Base-by-base conservation (phyloP, 371 early-diverging fungal species). In the Capillidium heterosporum region DNA sequence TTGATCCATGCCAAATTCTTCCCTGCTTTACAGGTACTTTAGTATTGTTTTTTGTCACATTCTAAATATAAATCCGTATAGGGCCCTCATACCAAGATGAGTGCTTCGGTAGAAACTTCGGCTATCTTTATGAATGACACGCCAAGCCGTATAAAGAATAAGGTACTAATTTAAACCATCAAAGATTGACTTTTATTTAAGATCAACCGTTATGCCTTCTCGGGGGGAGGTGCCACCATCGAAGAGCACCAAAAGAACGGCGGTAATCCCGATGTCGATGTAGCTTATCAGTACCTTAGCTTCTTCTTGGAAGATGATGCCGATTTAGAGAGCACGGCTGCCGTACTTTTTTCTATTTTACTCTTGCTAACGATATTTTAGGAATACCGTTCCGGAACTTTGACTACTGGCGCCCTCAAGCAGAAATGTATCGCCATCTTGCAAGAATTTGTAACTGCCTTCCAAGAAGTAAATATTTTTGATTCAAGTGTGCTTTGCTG, bases 61-160 rank as follows among this genome's bases (percentile, higher is more conserved):
- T 57, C 11, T 0, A 32, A 54, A 59, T 28, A 0, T 39, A 32
- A 35, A 28, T 23, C 0, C 19, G 13, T 41, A 23, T 48, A 60
- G 58, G 98, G 98, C 31, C 77, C 89, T n/a, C 84, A 86, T 15
- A 86, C 93, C 53, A 99, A 99, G 74, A 99, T 99, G 99, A 89
- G 91, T 61, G 92, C 99, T 1, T 95, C 96, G 1, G 69, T 85
- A 44, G 84, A 84, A 48, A 77, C 78, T 46, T 87, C 93, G 2
- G 93, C 99, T 54, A 91, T 99, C 62, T 96, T 89, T 67, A 80
- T 99, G 76, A 81, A 77, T 44, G 99, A 99, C 69, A 87, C 97
- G 1, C 77, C 87, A 2, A 82, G 78, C 27, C 82, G 89, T 68
- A 94, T 99, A 74, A 93, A 96, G 73, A 97, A 94, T 72, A 99